Base-by-base conservation (phyloP, 345 rosid species). In the Aquilaria sinensis region DNA sequence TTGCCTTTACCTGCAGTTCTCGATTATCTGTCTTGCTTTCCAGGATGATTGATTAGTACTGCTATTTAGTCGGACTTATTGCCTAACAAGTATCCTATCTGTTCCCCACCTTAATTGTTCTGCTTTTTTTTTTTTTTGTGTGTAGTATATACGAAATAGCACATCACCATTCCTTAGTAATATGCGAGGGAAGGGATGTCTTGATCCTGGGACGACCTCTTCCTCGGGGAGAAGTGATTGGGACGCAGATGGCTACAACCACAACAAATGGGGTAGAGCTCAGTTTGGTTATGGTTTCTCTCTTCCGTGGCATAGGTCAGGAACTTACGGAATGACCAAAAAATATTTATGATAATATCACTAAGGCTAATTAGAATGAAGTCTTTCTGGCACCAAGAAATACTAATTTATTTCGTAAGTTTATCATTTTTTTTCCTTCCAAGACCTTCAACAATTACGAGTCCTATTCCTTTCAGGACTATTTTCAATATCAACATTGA, bases 301-400 rank as follows among this genome's bases (percentile, higher is more conserved):
- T 3, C 81, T 78, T 55, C 79, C 86, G 53, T 75, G 83, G 84
- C 72, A 73, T 61, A 86, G 89, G 96, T 85, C 56, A 77, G 91
- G 81, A 14, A 34, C 45, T 31, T 41, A 37, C 8, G 43, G 43
- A 37, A 37, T 37, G 43, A 9, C 43, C 43, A 37, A 9, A 37
- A 37, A 37, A 2, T 5, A 3, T 37, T 5, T 9, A 37, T 37
- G 43, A 3, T 37, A 9, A 37, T 37, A 37, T 23, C 23, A 23
- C 23, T 23, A 23, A 23, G 23, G 23, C 23, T 23, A 23, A 23
- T 23, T 23, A 23, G 23, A 23, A 23, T 23, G 23, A 23, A 23
- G 23, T 23, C 23, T 23, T 23, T 23, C 23, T 23, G 23, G 23
- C 23, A 23, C 23, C 23, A 23, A 23, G 23, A 23, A 23, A 23